These are phyloP conservation scores for Plasmodium gonderi DNA, from an alignment of 169 alveolate species.

Conservation along the genomic window DNA sequence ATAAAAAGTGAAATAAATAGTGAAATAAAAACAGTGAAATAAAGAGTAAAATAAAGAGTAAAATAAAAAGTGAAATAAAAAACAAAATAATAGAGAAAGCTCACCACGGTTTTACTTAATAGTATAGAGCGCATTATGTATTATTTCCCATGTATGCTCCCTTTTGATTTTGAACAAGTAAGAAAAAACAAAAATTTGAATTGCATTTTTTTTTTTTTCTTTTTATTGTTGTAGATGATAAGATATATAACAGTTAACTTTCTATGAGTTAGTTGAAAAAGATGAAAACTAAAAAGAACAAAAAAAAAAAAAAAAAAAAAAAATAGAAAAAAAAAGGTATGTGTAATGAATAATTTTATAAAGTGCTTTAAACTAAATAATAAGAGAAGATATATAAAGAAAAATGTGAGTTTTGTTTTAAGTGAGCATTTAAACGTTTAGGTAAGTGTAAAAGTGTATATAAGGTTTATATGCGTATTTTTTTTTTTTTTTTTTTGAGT, in stretches of 20 bases:
- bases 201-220: not conserved
- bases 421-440: not conserved
- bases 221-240: not conserved
- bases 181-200: not conserved
- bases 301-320: not conserved
- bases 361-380: not conserved
- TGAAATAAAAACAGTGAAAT: too few species aligned
- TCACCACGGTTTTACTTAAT: not conserved
- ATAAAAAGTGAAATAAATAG: not conserved
- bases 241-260: not conserved
- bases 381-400: not conserved
- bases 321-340: not conserved
- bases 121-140: not conserved
- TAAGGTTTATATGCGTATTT: not conserved
- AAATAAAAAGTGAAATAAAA: not conserved
- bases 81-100: not conserved
- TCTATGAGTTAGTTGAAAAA: not conserved
- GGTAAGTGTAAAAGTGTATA: not conserved
- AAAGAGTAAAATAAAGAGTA: not conserved
- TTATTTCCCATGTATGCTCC: not conserved
- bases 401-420: not conserved
- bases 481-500: conserved; percentile 7
- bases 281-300: not conserved
- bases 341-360: not conserved
- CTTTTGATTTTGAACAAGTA: not conserved